Conservation (phyloP, 2,329 filamentous ascomycete species). For the Alternaria dauci region DNA sequence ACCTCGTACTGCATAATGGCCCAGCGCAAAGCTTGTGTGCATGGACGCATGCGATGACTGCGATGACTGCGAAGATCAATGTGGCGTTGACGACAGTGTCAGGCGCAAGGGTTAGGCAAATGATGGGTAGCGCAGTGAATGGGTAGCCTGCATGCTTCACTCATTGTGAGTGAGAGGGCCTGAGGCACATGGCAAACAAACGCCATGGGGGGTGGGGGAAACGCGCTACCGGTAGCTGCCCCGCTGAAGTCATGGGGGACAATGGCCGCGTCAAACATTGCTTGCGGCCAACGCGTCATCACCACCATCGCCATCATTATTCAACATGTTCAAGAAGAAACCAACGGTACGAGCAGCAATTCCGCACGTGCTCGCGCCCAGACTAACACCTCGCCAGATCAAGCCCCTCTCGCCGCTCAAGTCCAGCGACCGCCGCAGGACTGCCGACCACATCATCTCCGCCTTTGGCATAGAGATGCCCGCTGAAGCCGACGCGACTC, state of each 20-base stretch:
- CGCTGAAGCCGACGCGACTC: slow-evolving; percentile 40
- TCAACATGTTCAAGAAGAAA: slow-evolving; percentile 70
- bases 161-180: neutral
- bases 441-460: slow-evolving; percentile 72
- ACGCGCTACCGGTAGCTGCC: slow-evolving; percentile 12
- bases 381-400: slow-evolving; percentile 59
- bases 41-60: neutral
- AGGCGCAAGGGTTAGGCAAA: neutral
- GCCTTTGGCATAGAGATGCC: slow-evolving; percentile 65
- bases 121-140: neutral
- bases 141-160: neutral
- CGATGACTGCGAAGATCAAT: too few relatives aligned
- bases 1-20: neutral
- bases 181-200: neutral
- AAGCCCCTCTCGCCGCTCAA: slow-evolving; percentile 72
- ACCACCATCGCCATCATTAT: neutral
- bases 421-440: slow-evolving; percentile 71
- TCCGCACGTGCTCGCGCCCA: neutral
- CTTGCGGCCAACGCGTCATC: neutral
- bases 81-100: neutral
- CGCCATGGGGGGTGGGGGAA: neutral
- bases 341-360: slow-evolving; percentile 58
- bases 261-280: neutral
- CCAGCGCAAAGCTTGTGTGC: neutral
- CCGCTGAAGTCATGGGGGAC: slow-evolving; percentile 26